A percentile compares a stretch with the other conserved stretches of the same genome.
Evolutionary conservation across 768 basidiomycete species (phyloP).

Genomic region (Lactarius akahatsu): DNA sequence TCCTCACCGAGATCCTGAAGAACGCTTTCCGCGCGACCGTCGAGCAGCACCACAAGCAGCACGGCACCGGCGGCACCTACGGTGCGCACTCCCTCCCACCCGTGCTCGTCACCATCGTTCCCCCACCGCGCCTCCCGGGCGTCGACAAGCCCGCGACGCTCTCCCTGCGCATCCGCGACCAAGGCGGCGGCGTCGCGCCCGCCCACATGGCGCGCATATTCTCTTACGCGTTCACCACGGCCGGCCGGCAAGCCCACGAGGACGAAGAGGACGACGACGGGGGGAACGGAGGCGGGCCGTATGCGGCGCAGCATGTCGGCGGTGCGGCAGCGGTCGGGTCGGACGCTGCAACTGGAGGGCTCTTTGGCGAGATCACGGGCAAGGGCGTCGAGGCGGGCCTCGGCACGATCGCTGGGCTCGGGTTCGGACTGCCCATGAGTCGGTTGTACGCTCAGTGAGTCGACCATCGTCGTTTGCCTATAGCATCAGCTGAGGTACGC

Average conservation of each 20-base stretch:
- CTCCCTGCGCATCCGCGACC: slow-evolving; percentile 78
- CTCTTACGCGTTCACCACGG: slow-evolving; percentile 91
- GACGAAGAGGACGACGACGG: slow-evolving; percentile 32
- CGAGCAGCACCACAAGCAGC: slow-evolving; percentile 59
- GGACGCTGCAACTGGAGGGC: slow-evolving; percentile 40
- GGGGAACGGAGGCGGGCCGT: slow-evolving; percentile 57
- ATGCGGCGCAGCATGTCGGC: slow-evolving; percentile 76
- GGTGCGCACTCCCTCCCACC: slow-evolving; percentile 50
- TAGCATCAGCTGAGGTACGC: slow-evolving; percentile 26
- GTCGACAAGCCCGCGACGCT: slow-evolving; percentile 49
- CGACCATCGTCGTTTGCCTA: too few species aligned
- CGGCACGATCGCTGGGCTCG: slow-evolving; percentile 88
- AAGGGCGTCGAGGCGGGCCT: slow-evolving; percentile 76
- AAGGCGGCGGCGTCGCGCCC: slow-evolving; percentile 81
- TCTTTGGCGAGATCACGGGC: slow-evolving; percentile 77
- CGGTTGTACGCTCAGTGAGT: slow-evolving; percentile 62
- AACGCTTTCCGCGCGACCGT: slow-evolving; percentile 90
- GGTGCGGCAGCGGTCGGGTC: slow-evolving; percentile 61
- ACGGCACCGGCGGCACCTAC: slow-evolving; percentile 38
- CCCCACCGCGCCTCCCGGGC: slow-evolving; percentile 38
- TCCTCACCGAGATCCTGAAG: slow-evolving; percentile 87
- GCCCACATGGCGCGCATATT: slow-evolving; percentile 77
- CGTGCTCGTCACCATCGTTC: slow-evolving; percentile 69
- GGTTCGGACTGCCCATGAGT: slow-evolving; percentile 86
- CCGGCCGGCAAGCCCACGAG: slow-evolving; percentile 46